Percentiles rank a stretch among this genome's conserved stretches.
phyloP scores from a whole-genome alignment of 192 early-diverging fungal species.

The Geranomyces variabilis region DNA sequence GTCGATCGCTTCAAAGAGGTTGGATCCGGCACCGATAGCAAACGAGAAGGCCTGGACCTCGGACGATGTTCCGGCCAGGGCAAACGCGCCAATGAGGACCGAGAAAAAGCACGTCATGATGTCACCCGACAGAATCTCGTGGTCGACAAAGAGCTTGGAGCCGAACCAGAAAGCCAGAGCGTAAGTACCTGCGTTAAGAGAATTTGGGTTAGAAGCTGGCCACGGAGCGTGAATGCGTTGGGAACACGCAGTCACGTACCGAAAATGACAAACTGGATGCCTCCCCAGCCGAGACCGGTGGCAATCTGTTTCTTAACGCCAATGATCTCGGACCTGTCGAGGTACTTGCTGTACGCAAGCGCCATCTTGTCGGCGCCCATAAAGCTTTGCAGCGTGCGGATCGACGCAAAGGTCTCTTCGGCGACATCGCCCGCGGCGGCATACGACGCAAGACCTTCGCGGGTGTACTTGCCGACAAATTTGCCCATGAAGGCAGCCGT shows the following conservation, averaged over 20 bases:
- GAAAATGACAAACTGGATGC: constrained; percentile 23
- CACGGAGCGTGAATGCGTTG: too few relatives aligned
- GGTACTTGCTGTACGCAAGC: constrained; percentile 22
- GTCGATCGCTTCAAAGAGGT: constrained; percentile 81
- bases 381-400: constrained; percentile 49
- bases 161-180: constrained; percentile 60
- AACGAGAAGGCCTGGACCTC: constrained; percentile 75
- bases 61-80: constrained; percentile 71
- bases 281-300: constrained; percentile 45
- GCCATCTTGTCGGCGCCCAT: constrained; percentile 42
- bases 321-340: constrained; percentile 29
- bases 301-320: constrained; percentile 54
- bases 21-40: constrained; percentile 79
- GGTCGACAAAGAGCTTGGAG: constrained; percentile 47
- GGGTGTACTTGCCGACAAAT: constrained; percentile 38
- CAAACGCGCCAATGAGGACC: constrained; percentile 81
- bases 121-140: constrained; percentile 44
- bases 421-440: constrained; percentile 46
- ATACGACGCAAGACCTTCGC: constrained; percentile 36
- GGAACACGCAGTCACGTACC: too few relatives aligned
- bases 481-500: constrained; percentile 36
- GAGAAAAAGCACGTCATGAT: constrained; percentile 88
- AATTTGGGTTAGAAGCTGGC: too few relatives aligned
- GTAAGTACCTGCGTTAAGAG: constrained; percentile 31
- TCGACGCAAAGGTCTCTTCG: constrained; percentile 47